phyloP scores from a whole-genome alignment of 1,139 yeast species.

The Diutina rugosa region DNA sequence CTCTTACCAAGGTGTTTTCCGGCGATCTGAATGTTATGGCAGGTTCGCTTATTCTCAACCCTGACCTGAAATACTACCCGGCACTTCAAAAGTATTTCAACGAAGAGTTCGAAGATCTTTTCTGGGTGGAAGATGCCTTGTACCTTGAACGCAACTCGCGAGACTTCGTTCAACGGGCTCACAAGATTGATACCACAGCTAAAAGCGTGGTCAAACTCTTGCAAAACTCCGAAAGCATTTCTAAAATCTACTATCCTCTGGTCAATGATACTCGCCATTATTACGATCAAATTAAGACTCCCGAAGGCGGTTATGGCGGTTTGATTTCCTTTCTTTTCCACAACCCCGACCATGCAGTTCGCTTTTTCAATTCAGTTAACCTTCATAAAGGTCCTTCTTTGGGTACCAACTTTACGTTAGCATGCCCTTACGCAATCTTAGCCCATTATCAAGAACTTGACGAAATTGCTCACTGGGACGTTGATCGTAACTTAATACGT shows the following conservation, averaged over 20 bases:
- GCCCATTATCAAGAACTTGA: conserved; percentile 84
- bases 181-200: conserved; percentile 56
- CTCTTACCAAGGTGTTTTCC: conserved; percentile 83
- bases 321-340: conserved; percentile 67
- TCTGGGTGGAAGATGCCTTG: conserved; percentile 93
- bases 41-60: conserved; percentile 75
- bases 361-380: conserved; percentile 62
- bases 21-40: conserved; percentile 96
- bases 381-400: conserved; percentile 89
- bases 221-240: conserved; percentile 35
- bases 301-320: conserved; percentile 88
- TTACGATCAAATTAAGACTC: conserved; percentile 59
- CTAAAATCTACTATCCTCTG: conserved; percentile 62
- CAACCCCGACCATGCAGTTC: conserved; percentile 50
- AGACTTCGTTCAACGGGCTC: conserved; percentile 64
- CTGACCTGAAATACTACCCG: conserved; percentile 40
- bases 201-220: conserved; percentile 38
- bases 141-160: conserved; percentile 87
- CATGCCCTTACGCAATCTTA: conserved; percentile 81
- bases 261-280: conserved; percentile 39
- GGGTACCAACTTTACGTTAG: conserved; percentile 87
- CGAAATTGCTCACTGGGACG: conserved; percentile 75
- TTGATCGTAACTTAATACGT: conserved; percentile 68
- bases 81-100: conserved; percentile 40
- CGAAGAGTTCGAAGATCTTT: conserved; percentile 51